Conservation (phyloP, 345 rosid genomes). For the Nasturtium officinale region DNA sequence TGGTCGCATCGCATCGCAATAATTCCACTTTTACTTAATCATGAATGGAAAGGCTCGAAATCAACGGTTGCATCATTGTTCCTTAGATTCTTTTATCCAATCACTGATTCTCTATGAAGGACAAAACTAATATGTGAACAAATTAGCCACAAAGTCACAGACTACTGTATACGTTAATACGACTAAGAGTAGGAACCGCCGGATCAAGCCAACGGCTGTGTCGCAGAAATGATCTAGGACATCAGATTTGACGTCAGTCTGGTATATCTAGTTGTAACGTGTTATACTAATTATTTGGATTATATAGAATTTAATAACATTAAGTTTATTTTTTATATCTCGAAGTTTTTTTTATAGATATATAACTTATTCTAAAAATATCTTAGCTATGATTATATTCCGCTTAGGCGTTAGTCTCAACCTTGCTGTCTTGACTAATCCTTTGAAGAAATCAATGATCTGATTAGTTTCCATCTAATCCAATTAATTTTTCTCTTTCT, state of each 20-base stretch:
- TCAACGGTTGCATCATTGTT: slow-evolving; percentile 35
- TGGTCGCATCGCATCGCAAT: slow-evolving; percentile 30
- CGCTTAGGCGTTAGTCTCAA: no score
- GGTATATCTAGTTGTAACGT: neutral
- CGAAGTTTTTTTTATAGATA: neutral
- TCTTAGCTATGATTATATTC: no score
- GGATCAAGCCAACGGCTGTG: neutral
- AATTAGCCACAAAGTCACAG: neutral
- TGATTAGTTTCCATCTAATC: no score
- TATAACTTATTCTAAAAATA: no score
- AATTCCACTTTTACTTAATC: slow-evolving; percentile 1
- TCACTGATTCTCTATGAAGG: slow-evolving; percentile 9
- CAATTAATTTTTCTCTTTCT: no score
- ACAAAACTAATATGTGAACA: slow-evolving; percentile 32
- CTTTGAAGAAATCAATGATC: no score
- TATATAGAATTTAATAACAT: neutral
- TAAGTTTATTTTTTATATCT: neutral
- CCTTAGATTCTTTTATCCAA: slow-evolving; percentile 9
- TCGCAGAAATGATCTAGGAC: neutral
- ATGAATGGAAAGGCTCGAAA: slow-evolving; percentile 34
- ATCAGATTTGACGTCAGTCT: neutral
- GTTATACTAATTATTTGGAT: neutral
- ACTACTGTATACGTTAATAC: neutral
- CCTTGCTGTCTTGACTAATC: no score
- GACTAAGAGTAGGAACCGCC: neutral